Conservation (phyloP, 2,329 filamentous ascomycete genomes). For the Neonectria coccinea region DNA sequence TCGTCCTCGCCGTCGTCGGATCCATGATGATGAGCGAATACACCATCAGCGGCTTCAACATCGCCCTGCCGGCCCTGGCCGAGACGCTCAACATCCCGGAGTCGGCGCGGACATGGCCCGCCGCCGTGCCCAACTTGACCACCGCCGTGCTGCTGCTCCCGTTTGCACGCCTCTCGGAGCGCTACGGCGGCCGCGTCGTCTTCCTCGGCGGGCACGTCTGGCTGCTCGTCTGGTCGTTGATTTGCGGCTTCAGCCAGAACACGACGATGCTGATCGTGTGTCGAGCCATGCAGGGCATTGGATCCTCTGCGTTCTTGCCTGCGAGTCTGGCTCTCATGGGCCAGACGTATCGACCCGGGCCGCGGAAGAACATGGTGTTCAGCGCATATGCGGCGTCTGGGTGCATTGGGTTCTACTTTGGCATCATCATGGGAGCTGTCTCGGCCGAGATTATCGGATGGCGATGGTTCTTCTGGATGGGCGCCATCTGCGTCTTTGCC, state of each 20-base stretch:
- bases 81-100: conserved; percentile 72
- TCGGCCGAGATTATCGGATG: conserved; percentile 70
- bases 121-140: conserved; percentile 69
- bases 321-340: conserved; percentile 77
- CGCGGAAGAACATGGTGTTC: conserved; percentile 76
- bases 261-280: conserved; percentile 76
- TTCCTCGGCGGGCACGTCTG: conserved; percentile 70
- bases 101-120: conserved; percentile 72
- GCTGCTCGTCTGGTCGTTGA: conserved; percentile 75
- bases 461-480: conserved; percentile 79
- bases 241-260: conserved; percentile 75
- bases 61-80: conserved; percentile 77
- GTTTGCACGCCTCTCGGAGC: conserved; percentile 70
- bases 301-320: conserved; percentile 74
- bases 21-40: conserved; percentile 78
- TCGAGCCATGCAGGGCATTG: conserved; percentile 79
- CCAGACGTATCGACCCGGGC: conserved; percentile 75
- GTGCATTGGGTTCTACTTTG: conserved; percentile 69
- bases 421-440: conserved; percentile 75
- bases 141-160: conserved; percentile 71
- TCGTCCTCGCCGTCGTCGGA: conserved; percentile 71
- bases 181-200: conserved; percentile 69
- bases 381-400: conserved; percentile 69
- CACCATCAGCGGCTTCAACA: conserved; percentile 81
- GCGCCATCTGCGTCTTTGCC: conserved; percentile 57